Evolutionary conservation across 148 eudicot species (phyloP), one percentile per base, ranked within the genome.

Genomic region (Nyssa sinensis): DNA sequence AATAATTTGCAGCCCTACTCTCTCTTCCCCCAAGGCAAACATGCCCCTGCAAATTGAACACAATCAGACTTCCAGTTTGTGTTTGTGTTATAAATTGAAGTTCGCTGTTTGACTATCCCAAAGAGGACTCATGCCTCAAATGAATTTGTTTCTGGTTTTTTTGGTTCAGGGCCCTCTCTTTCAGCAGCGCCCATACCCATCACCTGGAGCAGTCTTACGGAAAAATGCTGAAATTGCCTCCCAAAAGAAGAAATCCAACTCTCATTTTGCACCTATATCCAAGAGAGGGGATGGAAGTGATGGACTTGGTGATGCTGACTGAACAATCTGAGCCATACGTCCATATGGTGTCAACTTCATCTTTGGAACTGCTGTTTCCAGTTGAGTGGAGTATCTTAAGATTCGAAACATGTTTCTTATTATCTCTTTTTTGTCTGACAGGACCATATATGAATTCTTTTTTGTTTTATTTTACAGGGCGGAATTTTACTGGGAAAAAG

Each of bases 281-380:
- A 94, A 94, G 88, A 89, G 93, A 88, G 98, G 98, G 34, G 98
- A 94, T 81, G 98, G 98, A 66, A 94, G 96, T 53, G 98, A 94
- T 83, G 98, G 98, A 39, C 89, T 94, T 75, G 98, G 98, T 75
- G 98, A 94, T 66, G 98, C 98, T 62, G 98, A 94, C 77, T 94
- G 75, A 89, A 62, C 27, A 8, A 58, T 24, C 55, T 35, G 53
- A 25, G 4, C 25, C 59, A 19, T 5, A 55, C 1, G 7, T 55
- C 59, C 59, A 55, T 55, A 55, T 55, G 24, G 59, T 55, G 7
- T 17, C 1, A 55, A 3, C 24, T 21, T 19, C 24, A n/a, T 55
- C 59, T 37, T 37, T 9, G 9, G 44, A 37, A 37, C 5, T 37
- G 44, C 44, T 9, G 9, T 37, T 37, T 3, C 44, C 44, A 37